Evolutionary conservation across 306 rosid genomes (phyloP).

Genomic region (Dalbergia oliveri): DNA sequence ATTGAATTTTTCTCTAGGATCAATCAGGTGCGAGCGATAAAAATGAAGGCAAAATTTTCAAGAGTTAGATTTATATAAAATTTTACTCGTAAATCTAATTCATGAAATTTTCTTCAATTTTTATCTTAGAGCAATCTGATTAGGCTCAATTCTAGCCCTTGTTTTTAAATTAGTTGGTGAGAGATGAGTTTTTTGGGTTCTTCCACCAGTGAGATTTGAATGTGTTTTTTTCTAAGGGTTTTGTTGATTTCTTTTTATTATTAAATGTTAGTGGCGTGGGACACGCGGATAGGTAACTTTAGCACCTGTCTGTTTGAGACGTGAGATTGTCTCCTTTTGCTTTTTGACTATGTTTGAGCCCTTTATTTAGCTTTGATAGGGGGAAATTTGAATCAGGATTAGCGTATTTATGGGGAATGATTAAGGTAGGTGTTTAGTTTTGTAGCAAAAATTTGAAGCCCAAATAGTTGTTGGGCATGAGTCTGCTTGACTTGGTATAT

Average conservation of each 20-base stretch:
- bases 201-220: slow-evolving; percentile 67
- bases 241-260: slow-evolving; percentile 8
- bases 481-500: slow-evolving; percentile 34
- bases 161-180: slow-evolving; percentile 63
- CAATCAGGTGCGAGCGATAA: not conserved
- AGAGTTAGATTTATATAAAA: too few relatives aligned
- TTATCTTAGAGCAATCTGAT: too few relatives aligned
- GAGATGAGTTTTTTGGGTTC: slow-evolving; percentile 73
- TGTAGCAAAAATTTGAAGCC: slow-evolving; percentile 36
- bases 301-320: slow-evolving; percentile 53
- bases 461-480: slow-evolving; percentile 24
- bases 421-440: slow-evolving; percentile 44
- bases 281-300: slow-evolving; percentile 63
- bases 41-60: too few relatives aligned
- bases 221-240: slow-evolving; percentile 32
- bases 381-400: slow-evolving; percentile 43
- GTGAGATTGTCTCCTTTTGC: slow-evolving; percentile 61
- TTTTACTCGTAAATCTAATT: too few relatives aligned
- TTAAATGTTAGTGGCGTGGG: slow-evolving; percentile 61
- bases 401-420: slow-evolving; percentile 49
- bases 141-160: slow-evolving; percentile 26
- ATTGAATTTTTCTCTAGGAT: too few relatives aligned
- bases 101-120: too few relatives aligned
- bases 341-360: slow-evolving; percentile 37
- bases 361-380: slow-evolving; percentile 45